Percentiles rank a stretch among this genome's conserved stretches.
phyloP scores from a whole-genome alignment of 352 stramenopile genomes.

The Globisporangium polare region DNA sequence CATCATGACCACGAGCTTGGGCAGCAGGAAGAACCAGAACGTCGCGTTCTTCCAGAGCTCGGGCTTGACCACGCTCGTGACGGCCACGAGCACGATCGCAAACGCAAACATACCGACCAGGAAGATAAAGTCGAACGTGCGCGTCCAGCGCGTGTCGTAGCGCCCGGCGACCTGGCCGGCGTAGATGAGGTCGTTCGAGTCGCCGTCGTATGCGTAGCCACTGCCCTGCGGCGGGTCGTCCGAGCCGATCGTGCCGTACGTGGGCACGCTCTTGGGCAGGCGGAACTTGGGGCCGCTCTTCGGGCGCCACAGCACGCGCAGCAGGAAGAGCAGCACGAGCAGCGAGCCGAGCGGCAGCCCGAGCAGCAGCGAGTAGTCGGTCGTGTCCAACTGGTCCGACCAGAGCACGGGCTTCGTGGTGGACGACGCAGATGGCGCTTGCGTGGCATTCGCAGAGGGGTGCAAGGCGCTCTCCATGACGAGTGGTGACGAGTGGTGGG shows the following conservation, averaged over 20 bases:
- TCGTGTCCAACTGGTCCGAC: conserved; percentile 51
- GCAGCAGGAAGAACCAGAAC: conserved; percentile 81
- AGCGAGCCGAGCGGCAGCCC: conserved; percentile 61
- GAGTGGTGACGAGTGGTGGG: background rate
- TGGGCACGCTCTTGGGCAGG: conserved; percentile 71
- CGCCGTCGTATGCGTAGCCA: conserved; percentile 70
- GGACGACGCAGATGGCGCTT: background rate
- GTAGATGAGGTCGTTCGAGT: conserved; percentile 84
- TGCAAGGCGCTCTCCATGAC: background rate
- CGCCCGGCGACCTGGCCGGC: conserved; percentile 70
- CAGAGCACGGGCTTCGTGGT: conserved; percentile 31
- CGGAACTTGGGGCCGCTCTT: conserved; percentile 76
- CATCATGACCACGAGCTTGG: conserved; percentile 84
- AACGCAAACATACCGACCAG: conserved; percentile 60
- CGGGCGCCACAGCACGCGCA: conserved; percentile 74
- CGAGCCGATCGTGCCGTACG: conserved; percentile 63
- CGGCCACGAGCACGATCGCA: conserved; percentile 31
- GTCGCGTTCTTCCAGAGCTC: conserved; percentile 56
- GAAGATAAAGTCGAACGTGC: conserved; percentile 84
- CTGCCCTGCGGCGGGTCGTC: conserved; percentile 36
- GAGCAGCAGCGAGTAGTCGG: conserved; percentile 64
- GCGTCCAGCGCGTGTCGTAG: conserved; percentile 82
- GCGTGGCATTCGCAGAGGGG: conserved; percentile 7
- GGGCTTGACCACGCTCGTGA: conserved; percentile 58
- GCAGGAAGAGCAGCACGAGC: conserved; percentile 46